Conservation (phyloP, 2,329 filamentous ascomycete species). For the Ceratocystis cacaofunesta region DNA sequence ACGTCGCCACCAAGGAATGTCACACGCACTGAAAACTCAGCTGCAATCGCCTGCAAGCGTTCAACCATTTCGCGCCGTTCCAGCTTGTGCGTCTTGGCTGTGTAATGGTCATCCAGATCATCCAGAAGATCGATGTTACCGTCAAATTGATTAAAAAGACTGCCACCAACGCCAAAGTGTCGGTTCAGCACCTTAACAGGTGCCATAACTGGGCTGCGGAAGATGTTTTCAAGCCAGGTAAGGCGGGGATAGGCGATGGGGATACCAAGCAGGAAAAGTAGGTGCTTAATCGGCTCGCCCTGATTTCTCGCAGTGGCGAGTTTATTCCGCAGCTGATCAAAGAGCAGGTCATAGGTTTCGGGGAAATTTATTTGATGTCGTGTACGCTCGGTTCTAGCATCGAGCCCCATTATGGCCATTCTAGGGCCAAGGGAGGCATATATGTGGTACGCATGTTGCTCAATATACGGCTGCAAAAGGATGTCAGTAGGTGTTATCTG, state of each 20-base stretch:
- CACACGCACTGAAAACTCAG: conserved; percentile 73
- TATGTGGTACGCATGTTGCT: conserved; percentile 71
- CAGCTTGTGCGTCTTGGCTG: conserved; percentile 75
- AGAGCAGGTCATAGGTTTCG: conserved; percentile 74
- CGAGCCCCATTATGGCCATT: conserved; percentile 74
- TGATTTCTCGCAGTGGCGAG: conserved; percentile 50
- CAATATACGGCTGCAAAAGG: conserved; percentile 60
- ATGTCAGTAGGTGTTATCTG: neutral
- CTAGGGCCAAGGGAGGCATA: conserved; percentile 72
- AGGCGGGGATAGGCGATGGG: conserved; percentile 79
- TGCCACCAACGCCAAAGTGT: conserved; percentile 70
- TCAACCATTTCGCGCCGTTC: conserved; percentile 69
- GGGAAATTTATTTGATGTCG: conserved; percentile 90
- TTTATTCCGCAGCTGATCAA: conserved; percentile 59
- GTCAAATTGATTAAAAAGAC: conserved; percentile 86
- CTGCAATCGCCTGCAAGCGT: conserved; percentile 67
- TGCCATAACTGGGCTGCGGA: conserved; percentile 71
- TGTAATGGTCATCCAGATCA: conserved; percentile 93
- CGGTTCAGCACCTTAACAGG: conserved; percentile 83
- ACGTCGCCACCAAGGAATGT: conserved; percentile 92
- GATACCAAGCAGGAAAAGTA: conserved; percentile 77
- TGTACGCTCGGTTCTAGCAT: conserved; percentile 88
- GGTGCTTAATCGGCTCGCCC: conserved; percentile 69
- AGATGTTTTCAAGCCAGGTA: conserved; percentile 92
- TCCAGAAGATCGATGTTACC: conserved; percentile 85